Conservation (phyloP, 306 rosid species). For the Geum urbanum region DNA sequence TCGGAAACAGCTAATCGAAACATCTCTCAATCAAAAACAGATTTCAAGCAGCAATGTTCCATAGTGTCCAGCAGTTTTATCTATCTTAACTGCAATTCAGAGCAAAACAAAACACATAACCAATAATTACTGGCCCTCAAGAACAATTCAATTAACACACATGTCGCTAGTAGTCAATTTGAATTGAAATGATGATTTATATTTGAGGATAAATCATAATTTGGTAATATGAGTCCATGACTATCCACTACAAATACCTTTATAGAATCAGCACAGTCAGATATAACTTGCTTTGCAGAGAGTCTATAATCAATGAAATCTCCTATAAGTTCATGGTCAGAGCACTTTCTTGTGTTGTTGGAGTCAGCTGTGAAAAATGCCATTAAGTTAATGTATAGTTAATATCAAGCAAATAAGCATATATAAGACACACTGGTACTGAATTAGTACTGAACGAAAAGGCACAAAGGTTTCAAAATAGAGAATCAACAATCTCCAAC, state of each 20-base stretch:
- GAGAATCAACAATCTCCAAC: background rate
- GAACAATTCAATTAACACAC: too few species aligned
- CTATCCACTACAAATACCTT: conserved; percentile 46
- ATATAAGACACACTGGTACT: background rate
- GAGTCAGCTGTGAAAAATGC: conserved; percentile 35
- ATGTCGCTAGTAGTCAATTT: too few species aligned
- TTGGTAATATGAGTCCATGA: background rate
- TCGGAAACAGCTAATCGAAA: background rate
- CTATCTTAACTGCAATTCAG: background rate
- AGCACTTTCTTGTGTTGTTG: conserved; percentile 31
- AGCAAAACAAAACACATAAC: background rate
- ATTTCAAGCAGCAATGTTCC: background rate
- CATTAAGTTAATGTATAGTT: conserved; percentile 5
- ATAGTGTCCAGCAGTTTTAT: background rate
- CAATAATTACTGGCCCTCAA: background rate
- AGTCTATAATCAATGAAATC: conserved; percentile 53
- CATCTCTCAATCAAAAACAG: background rate
- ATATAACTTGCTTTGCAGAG: conserved; percentile 69
- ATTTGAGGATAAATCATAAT: conserved; percentile 7
- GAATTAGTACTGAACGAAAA: background rate
- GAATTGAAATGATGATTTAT: too few species aligned
- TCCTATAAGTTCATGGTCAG: conserved; percentile 41
- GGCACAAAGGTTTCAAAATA: background rate
- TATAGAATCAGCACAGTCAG: conserved; percentile 45
- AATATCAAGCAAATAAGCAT: background rate